phyloP scores from a whole-genome alignment of 2,329 filamentous ascomycete genomes.

The Juglanconis juglandina region DNA sequence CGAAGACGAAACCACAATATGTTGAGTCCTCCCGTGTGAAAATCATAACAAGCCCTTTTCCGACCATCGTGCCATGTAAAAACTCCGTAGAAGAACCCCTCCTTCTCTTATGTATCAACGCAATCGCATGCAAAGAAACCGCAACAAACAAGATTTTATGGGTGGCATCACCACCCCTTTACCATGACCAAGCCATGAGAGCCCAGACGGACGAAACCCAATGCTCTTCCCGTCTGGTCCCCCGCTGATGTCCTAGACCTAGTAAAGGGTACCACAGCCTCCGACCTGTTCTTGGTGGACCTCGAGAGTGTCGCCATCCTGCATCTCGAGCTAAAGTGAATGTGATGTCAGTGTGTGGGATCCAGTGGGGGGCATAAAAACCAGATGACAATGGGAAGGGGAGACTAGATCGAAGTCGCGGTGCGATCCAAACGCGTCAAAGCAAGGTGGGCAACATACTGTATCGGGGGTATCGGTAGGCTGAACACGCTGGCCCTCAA shows the following conservation, averaged over 20 bases:
- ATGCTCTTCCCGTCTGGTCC: background rate
- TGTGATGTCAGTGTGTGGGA: slow-evolving; percentile 21
- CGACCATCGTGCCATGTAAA: background rate
- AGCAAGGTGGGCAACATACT: slow-evolving; percentile 52
- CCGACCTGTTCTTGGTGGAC: slow-evolving; percentile 98
- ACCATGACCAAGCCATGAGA: background rate
- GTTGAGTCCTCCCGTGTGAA: background rate
- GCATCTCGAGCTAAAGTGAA: slow-evolving; percentile 78
- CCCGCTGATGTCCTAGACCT: background rate
- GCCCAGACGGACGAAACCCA: background rate
- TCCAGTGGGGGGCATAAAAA: background rate
- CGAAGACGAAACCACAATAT: background rate
- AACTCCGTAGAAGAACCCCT: background rate
- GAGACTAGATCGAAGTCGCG: background rate
- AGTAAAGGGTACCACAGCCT: slow-evolving; percentile 43
- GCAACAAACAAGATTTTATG: background rate
- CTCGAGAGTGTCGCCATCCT: slow-evolving; percentile 91
- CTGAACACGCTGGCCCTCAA: slow-evolving; percentile 91
- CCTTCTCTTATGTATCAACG: background rate
- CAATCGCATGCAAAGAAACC: slow-evolving; percentile 1
- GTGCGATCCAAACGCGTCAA: slow-evolving; percentile 4
- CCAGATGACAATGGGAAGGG: background rate
- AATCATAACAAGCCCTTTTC: background rate
- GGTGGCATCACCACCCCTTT: background rate
- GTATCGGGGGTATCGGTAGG: slow-evolving; percentile 85